Percentiles rank a stretch among this genome's conserved stretches.
Evolutionary conservation across 2,329 filamentous ascomycete species (phyloP).

Genomic region (Knufia petricola): DNA sequence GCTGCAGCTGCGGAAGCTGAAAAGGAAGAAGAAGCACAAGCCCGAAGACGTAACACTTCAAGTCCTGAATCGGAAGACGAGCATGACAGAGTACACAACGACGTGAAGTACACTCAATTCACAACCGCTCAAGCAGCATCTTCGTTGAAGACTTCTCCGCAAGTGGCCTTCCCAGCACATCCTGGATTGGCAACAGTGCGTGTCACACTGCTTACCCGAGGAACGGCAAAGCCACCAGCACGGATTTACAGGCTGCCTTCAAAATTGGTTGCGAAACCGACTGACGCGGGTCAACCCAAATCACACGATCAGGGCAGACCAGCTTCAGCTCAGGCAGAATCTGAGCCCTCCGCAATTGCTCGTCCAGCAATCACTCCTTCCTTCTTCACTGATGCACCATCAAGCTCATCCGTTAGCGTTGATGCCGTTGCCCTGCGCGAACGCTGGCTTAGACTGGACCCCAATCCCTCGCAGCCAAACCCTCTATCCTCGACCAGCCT

Average conservation of each 20-base stretch:
- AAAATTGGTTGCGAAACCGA: conserved; percentile 21
- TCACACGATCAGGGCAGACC: conserved; percentile 1
- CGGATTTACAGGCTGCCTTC: conserved; percentile 74
- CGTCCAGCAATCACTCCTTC: background rate
- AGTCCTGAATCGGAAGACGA: conserved; percentile 15
- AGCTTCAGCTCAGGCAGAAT: background rate
- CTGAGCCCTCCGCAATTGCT: background rate
- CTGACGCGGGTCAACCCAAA: background rate
- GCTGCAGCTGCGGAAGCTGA: conserved; percentile 14
- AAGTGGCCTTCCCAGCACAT: conserved; percentile 17
- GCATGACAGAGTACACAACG: conserved; percentile 8
- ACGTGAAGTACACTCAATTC: conserved; percentile 31
- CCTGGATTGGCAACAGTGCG: conserved; percentile 50
- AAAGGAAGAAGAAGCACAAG: conserved; percentile 7
- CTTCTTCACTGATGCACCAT: conserved; percentile 12
- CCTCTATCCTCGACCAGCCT: conserved; percentile 8
- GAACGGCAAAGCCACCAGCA: conserved; percentile 61
- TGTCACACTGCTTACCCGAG: conserved; percentile 59
- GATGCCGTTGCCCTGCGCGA: conserved; percentile 32
- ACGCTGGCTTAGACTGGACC: conserved; percentile 60
- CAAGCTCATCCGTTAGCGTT: conserved; percentile 8
- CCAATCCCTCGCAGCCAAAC: conserved; percentile 13
- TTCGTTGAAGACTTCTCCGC: conserved; percentile 25
- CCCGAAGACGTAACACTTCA: conserved; percentile 15
- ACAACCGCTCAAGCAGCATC: conserved; percentile 29